Conservation (phyloP, 805 yeast species). For the Suhomyces emberorum region DNA sequence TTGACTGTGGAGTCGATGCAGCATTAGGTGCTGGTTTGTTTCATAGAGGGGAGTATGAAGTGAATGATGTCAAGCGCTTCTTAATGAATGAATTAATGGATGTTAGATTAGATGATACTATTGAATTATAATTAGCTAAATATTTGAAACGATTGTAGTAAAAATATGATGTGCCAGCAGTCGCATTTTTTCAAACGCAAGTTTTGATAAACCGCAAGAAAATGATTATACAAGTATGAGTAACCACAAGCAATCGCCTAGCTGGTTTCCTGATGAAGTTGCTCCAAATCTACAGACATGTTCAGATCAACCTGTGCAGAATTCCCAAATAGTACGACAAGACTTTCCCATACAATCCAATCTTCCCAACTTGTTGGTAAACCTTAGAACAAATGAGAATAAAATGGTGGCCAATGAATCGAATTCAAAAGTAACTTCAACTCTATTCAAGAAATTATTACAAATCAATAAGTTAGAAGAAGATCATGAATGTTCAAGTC, state of each 20-base stretch:
- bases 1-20: constrained; percentile 83
- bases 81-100: constrained; percentile 52
- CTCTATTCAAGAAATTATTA: constrained; percentile 11
- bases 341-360: constrained; percentile 22
- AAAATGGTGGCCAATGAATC: constrained; percentile 1
- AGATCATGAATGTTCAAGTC: no score
- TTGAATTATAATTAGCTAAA: constrained; percentile 23
- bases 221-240: no score
- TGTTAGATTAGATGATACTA: constrained; percentile 61
- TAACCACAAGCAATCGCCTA: no score
- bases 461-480: constrained; percentile 10
- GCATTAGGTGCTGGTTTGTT: constrained; percentile 99
- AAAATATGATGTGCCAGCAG: no score
- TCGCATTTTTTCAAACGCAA: no score
- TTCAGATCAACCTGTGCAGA: no score
- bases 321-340: no score
- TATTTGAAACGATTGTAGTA: no score
- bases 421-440: constrained; percentile 3
- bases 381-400: constrained; percentile 20
- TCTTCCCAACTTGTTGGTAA: constrained; percentile 20
- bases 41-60: constrained; percentile 92
- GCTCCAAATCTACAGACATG: no score
- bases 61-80: constrained; percentile 72
- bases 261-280: no score
- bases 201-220: no score